Evolutionary conservation across 768 basidiomycete genomes (phyloP), one percentile per base, ranked within the genome.

Genomic region (Naganishia friedmannii): DNA sequence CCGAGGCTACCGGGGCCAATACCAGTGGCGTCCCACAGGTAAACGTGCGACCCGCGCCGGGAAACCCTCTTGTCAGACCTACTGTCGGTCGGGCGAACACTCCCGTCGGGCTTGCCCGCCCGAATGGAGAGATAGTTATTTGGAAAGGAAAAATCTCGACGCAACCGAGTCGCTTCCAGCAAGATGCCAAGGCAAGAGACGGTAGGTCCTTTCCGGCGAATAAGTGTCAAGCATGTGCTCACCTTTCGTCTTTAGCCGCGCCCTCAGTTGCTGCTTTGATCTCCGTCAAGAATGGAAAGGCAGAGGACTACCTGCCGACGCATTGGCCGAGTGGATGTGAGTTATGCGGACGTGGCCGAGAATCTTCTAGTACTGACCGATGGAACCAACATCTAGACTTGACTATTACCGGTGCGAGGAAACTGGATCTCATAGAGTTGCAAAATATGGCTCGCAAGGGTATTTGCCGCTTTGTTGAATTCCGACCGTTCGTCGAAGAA

Each of bases 381-480:
- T 9, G 9, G 1, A 19, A 8, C 10, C 53, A 5, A n/a, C 26
- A 7, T 58, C 19, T 31, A 70, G 69, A 57, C 28, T 46, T 70
- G 51, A 70, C 58, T 8, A 46, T 70, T 8, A 48, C 69, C 9
- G 63, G 51, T n/a, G 69, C 54, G 13, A 28, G 60, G 28, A 65
- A 65, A 55, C 58, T 65, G 7, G 69, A 70, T 60, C 37, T 70
- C 32, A 23, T 37, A 17, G 53, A 51, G 12, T 26, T 70, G 39
- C 69, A 70, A 32, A 55, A 53, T 9, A 60, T 70, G 46, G 69
- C 63, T 37, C 48, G 48, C 4, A 53, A 53, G 42, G 48, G 48
- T 12, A 56, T 51, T 13, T 70, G 69, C 53, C 58, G 57, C 9
- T 70, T 70, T 51, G 53, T 70, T 34, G 69, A 70, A n/a, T 70